phyloP scores from a whole-genome alignment of 140 eudicot genomes.

The Ambrosia hybrid region DNA sequence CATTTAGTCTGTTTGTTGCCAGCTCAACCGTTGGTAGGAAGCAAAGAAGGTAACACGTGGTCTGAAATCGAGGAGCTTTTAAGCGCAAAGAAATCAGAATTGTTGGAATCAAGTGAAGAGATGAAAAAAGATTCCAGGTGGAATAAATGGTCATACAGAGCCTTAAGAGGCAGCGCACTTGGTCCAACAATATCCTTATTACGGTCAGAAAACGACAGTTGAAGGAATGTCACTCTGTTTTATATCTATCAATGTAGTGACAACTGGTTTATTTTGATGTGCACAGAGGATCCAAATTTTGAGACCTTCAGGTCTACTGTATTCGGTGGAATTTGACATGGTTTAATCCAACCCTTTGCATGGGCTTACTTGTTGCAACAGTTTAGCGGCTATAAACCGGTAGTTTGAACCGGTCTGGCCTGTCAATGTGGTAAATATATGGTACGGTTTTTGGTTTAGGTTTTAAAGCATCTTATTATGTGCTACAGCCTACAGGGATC shows the following conservation, averaged over 20 bases:
- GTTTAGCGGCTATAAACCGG: too few species aligned
- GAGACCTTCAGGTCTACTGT: slow-evolving; percentile 10
- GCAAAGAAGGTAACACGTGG: slow-evolving; percentile 55
- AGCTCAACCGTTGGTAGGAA: slow-evolving; percentile 28
- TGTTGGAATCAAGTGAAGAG: slow-evolving; percentile 42
- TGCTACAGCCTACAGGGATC: too few species aligned
- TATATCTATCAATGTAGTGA: not conserved
- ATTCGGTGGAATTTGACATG: not conserved
- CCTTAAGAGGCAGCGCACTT: slow-evolving; percentile 67
- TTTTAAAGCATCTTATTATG: too few species aligned
- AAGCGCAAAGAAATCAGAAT: slow-evolving; percentile 48
- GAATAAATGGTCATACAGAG: slow-evolving; percentile 60
- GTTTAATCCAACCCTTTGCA: not conserved
- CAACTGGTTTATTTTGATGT: not conserved
- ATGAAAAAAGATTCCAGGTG: slow-evolving; percentile 38
- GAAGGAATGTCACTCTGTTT: slow-evolving; percentile 14
- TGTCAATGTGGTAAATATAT: too few species aligned
- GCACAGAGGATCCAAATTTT: slow-evolving; percentile 15
- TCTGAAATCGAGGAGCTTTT: slow-evolving; percentile 48
- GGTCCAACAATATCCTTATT: slow-evolving; percentile 71
- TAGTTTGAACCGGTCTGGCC: too few species aligned
- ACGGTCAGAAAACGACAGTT: slow-evolving; percentile 54
- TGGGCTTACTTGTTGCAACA: too few species aligned
- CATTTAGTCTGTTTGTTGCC: not conserved
- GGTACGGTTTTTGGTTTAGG: too few species aligned